Percentiles rank a stretch among this genome's conserved stretches.
phyloP scores from a whole-genome alignment of 208 protist species.

The Crithidia mellificae region DNA sequence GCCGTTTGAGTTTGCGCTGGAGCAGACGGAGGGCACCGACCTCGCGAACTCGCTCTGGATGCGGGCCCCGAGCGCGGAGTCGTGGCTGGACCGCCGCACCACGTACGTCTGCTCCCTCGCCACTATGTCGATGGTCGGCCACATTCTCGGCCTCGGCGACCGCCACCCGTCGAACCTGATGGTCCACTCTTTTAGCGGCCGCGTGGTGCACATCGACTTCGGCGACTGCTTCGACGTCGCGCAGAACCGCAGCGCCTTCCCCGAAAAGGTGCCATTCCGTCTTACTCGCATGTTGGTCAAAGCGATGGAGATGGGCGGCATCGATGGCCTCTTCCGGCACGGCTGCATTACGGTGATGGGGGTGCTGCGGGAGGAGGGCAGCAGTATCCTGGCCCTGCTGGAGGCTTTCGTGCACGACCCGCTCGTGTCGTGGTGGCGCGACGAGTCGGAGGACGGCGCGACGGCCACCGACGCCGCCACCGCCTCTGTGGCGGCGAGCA shows the following conservation, averaged over 20 bases:
- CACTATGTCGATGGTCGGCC: conserved; percentile 99
- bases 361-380: conserved; percentile 98
- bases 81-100: conserved; percentile 97
- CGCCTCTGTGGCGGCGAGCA: conserved; percentile 18
- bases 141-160: conserved; percentile 99
- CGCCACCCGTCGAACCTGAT: conserved; percentile 99
- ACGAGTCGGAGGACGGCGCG: conserved; percentile 35
- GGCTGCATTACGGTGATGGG: conserved; percentile 98
- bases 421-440: conserved; percentile 98
- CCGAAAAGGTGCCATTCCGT: conserved; percentile 99
- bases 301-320: conserved; percentile 99
- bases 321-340: conserved; percentile 98
- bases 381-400: conserved; percentile 98
- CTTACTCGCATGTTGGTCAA: conserved; percentile 99
- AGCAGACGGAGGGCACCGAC: conserved; percentile 96
- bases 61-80: conserved; percentile 95
- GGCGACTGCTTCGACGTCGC: conserved; percentile 99
- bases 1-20: conserved; percentile 97
- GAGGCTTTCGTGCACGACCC: conserved; percentile 99
- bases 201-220: conserved; percentile 99
- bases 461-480: conserved; percentile 7
- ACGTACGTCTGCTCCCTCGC: conserved; percentile 99
- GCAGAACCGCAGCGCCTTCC: conserved; percentile 96
- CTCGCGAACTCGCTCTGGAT: conserved; percentile 97
- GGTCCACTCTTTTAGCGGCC: conserved; percentile 98